Conservation (phyloP, 73 alveolate species). For the Paramecium bursaria region DNA sequence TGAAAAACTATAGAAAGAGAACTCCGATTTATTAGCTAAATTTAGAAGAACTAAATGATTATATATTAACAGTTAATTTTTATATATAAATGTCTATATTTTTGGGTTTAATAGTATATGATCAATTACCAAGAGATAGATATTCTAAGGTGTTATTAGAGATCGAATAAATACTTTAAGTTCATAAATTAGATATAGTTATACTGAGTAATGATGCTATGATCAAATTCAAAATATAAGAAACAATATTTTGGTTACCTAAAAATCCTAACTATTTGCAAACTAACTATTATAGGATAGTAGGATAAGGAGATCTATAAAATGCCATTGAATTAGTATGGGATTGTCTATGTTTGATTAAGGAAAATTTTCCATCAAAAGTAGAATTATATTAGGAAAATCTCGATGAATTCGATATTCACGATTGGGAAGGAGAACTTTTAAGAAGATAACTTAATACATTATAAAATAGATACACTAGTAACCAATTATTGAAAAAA, state of each 20-base stretch:
- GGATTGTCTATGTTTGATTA: constrained; percentile 61
- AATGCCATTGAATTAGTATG: constrained; percentile 52
- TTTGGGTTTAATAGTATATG: constrained; percentile 24
- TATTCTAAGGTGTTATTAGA: constrained; percentile 19
- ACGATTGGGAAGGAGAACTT: constrained; percentile 48
- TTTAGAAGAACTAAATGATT: too few species aligned
- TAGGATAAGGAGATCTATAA: constrained; percentile 18
- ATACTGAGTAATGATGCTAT: constrained; percentile 3
- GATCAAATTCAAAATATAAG: constrained; percentile 37
- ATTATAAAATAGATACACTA: constrained; percentile 1
- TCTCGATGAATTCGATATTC: constrained; percentile 38
- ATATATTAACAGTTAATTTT: too few species aligned
- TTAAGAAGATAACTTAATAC: constrained; percentile 64
- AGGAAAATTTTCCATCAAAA: constrained; percentile 66
- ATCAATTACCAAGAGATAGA: constrained; percentile 24
- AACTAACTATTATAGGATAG: constrained; percentile 20
- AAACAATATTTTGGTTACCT: constrained; percentile 40
- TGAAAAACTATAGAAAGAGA: not conserved
- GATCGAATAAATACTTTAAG: constrained; percentile 23
- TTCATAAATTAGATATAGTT: constrained; percentile 17
- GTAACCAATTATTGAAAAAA: constrained; percentile 10
- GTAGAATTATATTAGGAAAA: constrained; percentile 57
- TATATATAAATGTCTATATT: too few species aligned
- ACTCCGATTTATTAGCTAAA: constrained; percentile 1
- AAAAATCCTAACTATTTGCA: constrained; percentile 13